phyloP scores from a whole-genome alignment of 371 early-diverging fungal species.

The Syncephalis fuscata region DNA sequence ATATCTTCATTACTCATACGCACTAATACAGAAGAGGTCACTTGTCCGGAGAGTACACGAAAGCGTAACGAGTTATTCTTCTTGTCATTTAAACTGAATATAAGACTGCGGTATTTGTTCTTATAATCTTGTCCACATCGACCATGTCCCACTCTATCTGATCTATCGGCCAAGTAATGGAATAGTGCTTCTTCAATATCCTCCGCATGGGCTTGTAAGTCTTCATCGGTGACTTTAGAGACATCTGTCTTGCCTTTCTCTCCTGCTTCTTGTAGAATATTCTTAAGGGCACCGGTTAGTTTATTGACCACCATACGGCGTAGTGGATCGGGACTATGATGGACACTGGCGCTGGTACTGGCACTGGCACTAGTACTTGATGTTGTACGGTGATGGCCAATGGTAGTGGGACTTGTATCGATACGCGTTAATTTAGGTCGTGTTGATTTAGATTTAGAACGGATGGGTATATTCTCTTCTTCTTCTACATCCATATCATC shows the following conservation, averaged over 20 bases:
- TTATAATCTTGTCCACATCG: slow-evolving; percentile 50
- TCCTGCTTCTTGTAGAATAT: too few relatives aligned
- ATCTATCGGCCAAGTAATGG: slow-evolving; percentile 4
- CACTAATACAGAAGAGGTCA: slow-evolving; percentile 38
- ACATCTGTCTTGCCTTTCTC: slow-evolving; percentile 3
- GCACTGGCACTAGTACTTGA: too few relatives aligned
- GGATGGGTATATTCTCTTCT: too few relatives aligned
- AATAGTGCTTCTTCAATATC: slow-evolving; percentile 6
- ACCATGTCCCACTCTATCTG: too few relatives aligned
- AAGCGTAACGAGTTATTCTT: slow-evolving; percentile 44
- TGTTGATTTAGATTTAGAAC: too few relatives aligned
- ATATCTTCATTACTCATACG: slow-evolving; percentile 56
- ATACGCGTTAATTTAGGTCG: too few relatives aligned
- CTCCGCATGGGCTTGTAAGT: background rate
- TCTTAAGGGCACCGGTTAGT: slow-evolving; percentile 1
- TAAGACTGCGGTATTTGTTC: slow-evolving; percentile 48
- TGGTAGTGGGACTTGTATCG: too few relatives aligned
- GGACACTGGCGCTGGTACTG: too few relatives aligned
- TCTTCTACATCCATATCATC: too few relatives aligned
- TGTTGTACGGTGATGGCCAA: too few relatives aligned
- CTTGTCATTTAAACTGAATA: slow-evolving; percentile 60
- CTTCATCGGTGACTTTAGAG: background rate
- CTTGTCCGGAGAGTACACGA: slow-evolving; percentile 42
- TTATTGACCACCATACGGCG: background rate
- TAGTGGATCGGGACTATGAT: too few relatives aligned